Conservation (phyloP, 1,284 basidiomycete species). For the Sporisorium reilianum region DNA sequence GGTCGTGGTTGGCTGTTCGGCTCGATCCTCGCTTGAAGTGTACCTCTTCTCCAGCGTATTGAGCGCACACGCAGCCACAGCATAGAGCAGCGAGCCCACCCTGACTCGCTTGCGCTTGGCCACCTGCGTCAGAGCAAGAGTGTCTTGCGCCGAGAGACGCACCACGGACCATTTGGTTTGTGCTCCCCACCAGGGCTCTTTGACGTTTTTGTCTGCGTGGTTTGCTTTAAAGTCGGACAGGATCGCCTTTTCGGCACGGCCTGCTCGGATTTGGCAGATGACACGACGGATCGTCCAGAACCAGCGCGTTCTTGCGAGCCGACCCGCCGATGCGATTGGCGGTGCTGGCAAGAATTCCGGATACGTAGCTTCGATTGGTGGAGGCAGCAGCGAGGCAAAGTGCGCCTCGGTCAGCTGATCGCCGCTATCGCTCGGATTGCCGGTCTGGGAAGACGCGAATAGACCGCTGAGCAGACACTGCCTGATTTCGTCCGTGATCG, state of each 20-base stretch:
- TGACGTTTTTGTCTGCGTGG: constrained; percentile 5
- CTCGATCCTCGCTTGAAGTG: neutral
- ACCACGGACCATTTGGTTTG: constrained; percentile 43
- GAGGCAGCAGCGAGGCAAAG: constrained; percentile 31
- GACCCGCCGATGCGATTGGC: constrained; percentile 1
- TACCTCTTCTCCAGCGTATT: constrained; percentile 35
- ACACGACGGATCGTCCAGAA: constrained; percentile 48
- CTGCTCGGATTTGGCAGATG: constrained; percentile 31
- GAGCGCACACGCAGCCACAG: constrained; percentile 39
- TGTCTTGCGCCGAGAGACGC: constrained; percentile 23
- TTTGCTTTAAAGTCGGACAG: constrained; percentile 45
- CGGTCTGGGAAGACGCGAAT: neutral
- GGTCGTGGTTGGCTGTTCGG: constrained; percentile 21
- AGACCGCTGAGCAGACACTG: constrained; percentile 18
- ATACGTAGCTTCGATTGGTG: constrained; percentile 39
- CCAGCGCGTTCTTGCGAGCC: constrained; percentile 34
- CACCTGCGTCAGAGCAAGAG: constrained; percentile 19
- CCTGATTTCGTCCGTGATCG: constrained; percentile 15
- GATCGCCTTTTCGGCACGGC: constrained; percentile 21
- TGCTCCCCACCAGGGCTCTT: constrained; percentile 48
- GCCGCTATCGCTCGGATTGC: neutral
- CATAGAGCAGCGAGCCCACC: constrained; percentile 42
- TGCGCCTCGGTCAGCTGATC: constrained; percentile 3
- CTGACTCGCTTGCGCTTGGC: constrained; percentile 42
- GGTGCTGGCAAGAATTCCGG: constrained; percentile 23